Conservation (phyloP, 805 yeast genomes). For the Starmerella riodocensis region DNA sequence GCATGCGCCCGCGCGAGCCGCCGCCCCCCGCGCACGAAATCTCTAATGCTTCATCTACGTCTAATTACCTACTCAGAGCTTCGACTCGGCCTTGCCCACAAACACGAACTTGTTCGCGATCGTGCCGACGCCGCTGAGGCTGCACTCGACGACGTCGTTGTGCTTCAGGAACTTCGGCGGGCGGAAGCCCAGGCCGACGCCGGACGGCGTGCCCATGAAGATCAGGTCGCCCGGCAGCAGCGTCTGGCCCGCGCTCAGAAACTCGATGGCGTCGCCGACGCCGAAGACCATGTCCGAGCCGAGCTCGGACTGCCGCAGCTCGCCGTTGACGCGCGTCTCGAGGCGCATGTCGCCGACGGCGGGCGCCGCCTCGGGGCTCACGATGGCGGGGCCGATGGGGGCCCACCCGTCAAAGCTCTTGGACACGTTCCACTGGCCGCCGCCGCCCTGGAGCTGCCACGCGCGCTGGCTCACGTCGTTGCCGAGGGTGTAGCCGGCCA, state of each 20-base stretch:
- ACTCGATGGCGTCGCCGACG: constrained; percentile 33
- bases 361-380: constrained; percentile 27
- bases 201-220: constrained; percentile 46
- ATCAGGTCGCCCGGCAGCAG: constrained; percentile 42
- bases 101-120: constrained; percentile 29
- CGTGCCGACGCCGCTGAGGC: constrained; percentile 34
- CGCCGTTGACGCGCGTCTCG: constrained; percentile 36
- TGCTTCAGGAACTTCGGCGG: constrained; percentile 34
- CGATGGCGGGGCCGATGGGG: constrained; percentile 45
- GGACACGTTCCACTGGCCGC: constrained; percentile 40
- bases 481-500: constrained; percentile 42
- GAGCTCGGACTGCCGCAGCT: constrained; percentile 33
- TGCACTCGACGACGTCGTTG: constrained; percentile 35
- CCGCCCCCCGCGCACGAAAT: too few species aligned
- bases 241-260: constrained; percentile 40
- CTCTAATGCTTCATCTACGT: too few species aligned
- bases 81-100: background rate
- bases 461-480: constrained; percentile 45
- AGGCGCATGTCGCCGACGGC: constrained; percentile 28
- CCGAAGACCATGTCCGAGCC: constrained; percentile 40
- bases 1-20: too few species aligned
- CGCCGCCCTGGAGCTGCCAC: constrained; percentile 44
- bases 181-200: constrained; percentile 39
- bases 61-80: background rate
- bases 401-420: constrained; percentile 47